These are phyloP conservation scores for Pseudogymnoascus sp. DNA, from an alignment of 2,329 filamentous ascomycete genomes.

Conservation along the genomic window DNA sequence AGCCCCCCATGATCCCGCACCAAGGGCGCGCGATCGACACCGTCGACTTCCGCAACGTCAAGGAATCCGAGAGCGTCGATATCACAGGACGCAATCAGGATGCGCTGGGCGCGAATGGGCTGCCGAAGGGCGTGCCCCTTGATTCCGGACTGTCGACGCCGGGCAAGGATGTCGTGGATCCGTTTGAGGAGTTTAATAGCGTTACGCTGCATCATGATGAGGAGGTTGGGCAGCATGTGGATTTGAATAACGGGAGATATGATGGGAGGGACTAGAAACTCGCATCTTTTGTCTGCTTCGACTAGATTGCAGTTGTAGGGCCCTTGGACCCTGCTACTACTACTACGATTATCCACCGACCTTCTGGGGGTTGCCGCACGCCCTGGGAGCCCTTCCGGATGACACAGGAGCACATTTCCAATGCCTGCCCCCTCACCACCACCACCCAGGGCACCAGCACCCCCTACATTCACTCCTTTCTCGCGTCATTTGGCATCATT, in stretches of 20 bases:
- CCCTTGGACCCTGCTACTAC: not conserved
- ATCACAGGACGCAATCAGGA: constrained; percentile 54
- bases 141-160: constrained; percentile 83
- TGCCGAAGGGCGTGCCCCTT: constrained; percentile 72
- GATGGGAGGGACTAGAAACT: not conserved
- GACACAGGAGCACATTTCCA: not conserved
- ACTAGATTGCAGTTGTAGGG: not conserved
- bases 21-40: constrained; percentile 88
- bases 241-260: constrained; percentile 10
- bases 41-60: constrained; percentile 95
- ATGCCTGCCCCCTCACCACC: not conserved
- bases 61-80: constrained; percentile 93
- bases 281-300: not conserved
- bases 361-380: not conserved
- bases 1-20: constrained; percentile 91
- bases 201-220: constrained; percentile 97
- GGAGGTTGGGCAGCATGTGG: constrained; percentile 35
- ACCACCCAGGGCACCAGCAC: not conserved
- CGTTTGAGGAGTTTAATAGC: constrained; percentile 98
- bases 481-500: not conserved
- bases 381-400: not conserved
- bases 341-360: not conserved
- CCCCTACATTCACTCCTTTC: not conserved
- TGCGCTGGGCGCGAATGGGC: constrained; percentile 29
- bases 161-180: constrained; percentile 74